Percentiles rank a stretch among this genome's conserved stretches.
Evolutionary conservation across 306 rosid species (phyloP).

Genomic region (Hippophae tibetana): DNA sequence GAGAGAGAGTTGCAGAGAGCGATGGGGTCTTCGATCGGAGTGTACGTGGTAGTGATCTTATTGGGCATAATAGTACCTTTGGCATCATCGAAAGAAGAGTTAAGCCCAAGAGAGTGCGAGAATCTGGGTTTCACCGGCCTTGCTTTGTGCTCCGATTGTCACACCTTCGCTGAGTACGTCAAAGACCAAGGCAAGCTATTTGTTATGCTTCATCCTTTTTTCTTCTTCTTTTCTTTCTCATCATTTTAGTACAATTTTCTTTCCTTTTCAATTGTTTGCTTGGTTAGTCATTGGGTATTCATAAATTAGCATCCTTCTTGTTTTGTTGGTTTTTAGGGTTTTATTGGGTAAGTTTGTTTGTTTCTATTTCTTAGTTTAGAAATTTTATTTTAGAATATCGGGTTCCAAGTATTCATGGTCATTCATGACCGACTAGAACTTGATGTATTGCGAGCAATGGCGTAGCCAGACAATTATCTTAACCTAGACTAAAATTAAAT

Average conservation of each 20-base stretch:
- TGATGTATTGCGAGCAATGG: too few species aligned
- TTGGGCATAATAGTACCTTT: slow-evolving; percentile 8
- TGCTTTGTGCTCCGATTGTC: slow-evolving; percentile 84
- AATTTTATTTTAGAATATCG: too few species aligned
- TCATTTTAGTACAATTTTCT: not conserved
- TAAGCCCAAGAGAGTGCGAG: slow-evolving; percentile 79
- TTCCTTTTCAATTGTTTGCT: too few species aligned
- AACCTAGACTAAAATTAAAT: too few species aligned
- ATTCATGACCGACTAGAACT: too few species aligned
- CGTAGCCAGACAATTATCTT: too few species aligned
- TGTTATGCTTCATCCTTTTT: not conserved
- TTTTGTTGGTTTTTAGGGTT: too few species aligned
- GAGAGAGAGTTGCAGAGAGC: slow-evolving; percentile 1
- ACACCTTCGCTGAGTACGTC: slow-evolving; percentile 75
- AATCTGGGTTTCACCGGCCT: slow-evolving; percentile 85
- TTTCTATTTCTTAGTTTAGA: too few species aligned
- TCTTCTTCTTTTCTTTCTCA: not conserved
- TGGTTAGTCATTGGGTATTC: too few species aligned
- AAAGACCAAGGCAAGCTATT: slow-evolving; percentile 61
- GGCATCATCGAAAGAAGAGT: slow-evolving; percentile 36
- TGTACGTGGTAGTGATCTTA: slow-evolving; percentile 8
- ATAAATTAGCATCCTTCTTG: too few species aligned
- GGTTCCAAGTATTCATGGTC: too few species aligned
- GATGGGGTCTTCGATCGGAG: slow-evolving; percentile 26
- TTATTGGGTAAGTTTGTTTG: too few species aligned